Conservation (phyloP, 2,329 filamentous ascomycete species). For the Fusarium fracticaudum region DNA sequence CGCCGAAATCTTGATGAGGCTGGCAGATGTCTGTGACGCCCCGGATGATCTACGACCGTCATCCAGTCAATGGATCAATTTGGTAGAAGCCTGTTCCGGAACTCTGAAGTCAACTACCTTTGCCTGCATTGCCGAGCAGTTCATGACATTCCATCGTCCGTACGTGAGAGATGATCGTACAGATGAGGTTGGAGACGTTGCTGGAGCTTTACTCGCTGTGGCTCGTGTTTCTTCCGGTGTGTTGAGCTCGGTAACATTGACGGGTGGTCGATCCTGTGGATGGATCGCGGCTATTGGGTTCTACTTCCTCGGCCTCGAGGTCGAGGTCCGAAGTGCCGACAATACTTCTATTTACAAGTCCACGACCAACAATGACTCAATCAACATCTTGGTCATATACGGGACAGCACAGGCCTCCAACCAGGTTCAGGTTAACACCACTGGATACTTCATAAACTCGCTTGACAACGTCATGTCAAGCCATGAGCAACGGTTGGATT, state of each 20-base stretch:
- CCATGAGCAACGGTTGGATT: neutral
- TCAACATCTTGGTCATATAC: fast-evolving
- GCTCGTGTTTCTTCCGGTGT: fast-evolving
- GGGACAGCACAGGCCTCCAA: fast-evolving
- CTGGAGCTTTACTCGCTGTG: fast-evolving
- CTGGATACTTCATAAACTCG: fast-evolving
- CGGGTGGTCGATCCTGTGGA: neutral
- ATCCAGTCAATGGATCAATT: fast-evolving
- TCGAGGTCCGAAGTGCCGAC: neutral
- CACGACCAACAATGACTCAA: fast-evolving
- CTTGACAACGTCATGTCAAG: fast-evolving
- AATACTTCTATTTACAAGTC: fast-evolving
- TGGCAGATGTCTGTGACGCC: fast-evolving
- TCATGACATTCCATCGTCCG: fast-evolving
- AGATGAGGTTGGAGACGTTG: fast-evolving
- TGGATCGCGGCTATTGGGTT: neutral
- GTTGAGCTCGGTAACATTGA: fast-evolving
- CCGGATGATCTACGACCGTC: fast-evolving
- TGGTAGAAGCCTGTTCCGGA: neutral
- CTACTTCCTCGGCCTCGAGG: neutral
- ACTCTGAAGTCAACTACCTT: fast-evolving
- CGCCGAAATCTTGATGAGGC: fast-evolving
- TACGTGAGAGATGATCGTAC: fast-evolving
- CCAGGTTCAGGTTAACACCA: neutral
- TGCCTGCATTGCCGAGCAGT: neutral